Percentiles rank a stretch among this genome's conserved stretches.
Evolutionary conservation across 1,284 basidiomycete genomes (phyloP).

Genomic region (Microbotryum intermedium): DNA sequence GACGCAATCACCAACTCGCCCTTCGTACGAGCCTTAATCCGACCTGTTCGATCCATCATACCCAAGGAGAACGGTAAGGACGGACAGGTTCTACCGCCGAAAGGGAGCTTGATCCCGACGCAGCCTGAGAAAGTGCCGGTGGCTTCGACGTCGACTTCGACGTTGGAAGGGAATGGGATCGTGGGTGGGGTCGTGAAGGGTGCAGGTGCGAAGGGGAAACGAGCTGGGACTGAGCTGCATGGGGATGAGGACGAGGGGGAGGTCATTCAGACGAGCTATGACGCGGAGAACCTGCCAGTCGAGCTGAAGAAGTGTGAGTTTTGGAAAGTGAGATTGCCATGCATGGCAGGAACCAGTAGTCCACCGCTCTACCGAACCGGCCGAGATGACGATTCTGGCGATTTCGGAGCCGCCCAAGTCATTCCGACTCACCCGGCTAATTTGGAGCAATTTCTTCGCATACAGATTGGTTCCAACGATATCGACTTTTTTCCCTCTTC

Average conservation of each 20-base stretch:
- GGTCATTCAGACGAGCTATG: slow-evolving; percentile 2
- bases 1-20: slow-evolving; percentile 24
- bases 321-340: neutral
- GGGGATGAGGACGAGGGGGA: neutral
- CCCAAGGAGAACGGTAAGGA: neutral
- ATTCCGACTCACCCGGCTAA: neutral
- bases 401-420: neutral
- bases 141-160: neutral
- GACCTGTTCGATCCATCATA: slow-evolving; percentile 12
- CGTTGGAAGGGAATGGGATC: no score
- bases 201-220: neutral
- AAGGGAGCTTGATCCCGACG: neutral
- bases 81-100: neutral
- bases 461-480: slow-evolving; percentile 74
- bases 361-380: neutral
- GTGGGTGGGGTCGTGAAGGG: no score
- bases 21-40: slow-evolving; percentile 23
- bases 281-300: slow-evolving; percentile 12
- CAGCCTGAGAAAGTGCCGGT: neutral
- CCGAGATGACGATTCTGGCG: neutral
- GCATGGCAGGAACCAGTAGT: no score
- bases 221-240: no score
- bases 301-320: slow-evolving; percentile 28
- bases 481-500: slow-evolving; percentile 71
- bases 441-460: neutral